Evolutionary conservation across 2,329 filamentous ascomycete genomes (phyloP).

Genomic region (Aspergillus chevalieri): DNA sequence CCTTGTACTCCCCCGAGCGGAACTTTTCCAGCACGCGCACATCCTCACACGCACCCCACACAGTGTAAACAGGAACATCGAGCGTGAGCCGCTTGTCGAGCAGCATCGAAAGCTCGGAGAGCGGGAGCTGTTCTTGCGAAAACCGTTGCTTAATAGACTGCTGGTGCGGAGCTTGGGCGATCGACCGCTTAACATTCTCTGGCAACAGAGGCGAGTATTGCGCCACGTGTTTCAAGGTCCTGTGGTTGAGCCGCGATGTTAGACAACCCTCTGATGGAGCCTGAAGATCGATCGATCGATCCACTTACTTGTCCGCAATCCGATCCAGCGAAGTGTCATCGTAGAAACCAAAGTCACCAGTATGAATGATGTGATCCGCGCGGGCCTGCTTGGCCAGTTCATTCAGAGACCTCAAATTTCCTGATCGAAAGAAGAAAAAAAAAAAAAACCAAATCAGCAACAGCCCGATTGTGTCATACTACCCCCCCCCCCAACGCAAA

Average conservation of each 20-base stretch:
- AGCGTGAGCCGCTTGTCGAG: conserved; percentile 83
- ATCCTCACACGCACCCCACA: conserved; percentile 98
- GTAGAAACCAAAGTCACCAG: conserved; percentile 98
- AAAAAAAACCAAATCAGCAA: not conserved
- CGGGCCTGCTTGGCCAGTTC: conserved; percentile 90
- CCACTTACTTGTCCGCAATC: conserved; percentile 89
- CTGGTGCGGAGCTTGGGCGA: conserved; percentile 62
- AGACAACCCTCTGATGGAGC: not conserved
- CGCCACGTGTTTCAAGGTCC: conserved; percentile 94
- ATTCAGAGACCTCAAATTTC: conserved; percentile 91
- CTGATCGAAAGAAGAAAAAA: conserved; percentile 42
- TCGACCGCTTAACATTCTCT: conserved; percentile 63
- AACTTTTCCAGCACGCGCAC: conserved; percentile 97
- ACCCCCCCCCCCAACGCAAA: not conserved
- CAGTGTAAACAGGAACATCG: conserved; percentile 94
- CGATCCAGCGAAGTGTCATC: conserved; percentile 91
- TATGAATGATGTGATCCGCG: conserved; percentile 97
- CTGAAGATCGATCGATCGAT: not conserved
- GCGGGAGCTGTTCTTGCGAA: conserved; percentile 70
- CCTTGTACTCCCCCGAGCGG: conserved; percentile 94
- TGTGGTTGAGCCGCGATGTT: conserved; percentile 33
- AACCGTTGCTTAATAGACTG: conserved; percentile 76
- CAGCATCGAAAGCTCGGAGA: conserved; percentile 87
- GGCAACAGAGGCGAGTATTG: conserved; percentile 94
- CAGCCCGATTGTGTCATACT: not conserved